phyloP scores from a whole-genome alignment of 2,329 filamentous ascomycete genomes.

The Fusarium piperis region DNA sequence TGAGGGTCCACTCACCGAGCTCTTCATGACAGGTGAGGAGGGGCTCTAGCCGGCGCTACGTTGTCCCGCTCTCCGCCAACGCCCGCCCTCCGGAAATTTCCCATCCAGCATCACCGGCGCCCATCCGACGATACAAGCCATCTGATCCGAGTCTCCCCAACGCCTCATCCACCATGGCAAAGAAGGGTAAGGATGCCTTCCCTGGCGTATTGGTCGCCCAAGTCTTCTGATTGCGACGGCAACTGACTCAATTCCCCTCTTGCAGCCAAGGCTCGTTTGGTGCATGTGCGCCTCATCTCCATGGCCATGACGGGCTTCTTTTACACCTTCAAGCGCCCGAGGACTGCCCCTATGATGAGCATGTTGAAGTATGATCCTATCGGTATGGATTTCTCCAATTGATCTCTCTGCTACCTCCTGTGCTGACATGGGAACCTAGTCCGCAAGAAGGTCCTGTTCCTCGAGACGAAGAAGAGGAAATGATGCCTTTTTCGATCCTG shows the following conservation, averaged over 20 bases:
- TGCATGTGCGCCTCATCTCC: constrained; percentile 92
- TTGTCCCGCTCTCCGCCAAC: constrained; percentile 33
- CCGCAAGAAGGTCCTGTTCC: constrained; percentile 93
- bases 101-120: constrained; percentile 23
- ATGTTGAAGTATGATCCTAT: constrained; percentile 99
- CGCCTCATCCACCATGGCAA: constrained; percentile 38
- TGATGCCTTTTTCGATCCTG: constrained; percentile 40
- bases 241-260: constrained; percentile 17
- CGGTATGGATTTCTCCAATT: constrained; percentile 60
- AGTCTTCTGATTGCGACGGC: background rate
- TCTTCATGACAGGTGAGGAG: background rate
- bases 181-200: constrained; percentile 34
- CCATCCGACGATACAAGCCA: constrained; percentile 23
- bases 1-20: constrained; percentile 11
- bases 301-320: constrained; percentile 99
- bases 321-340: constrained; percentile 87
- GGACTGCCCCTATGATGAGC: constrained; percentile 84
- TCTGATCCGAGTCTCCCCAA: constrained; percentile 13
- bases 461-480: constrained; percentile 88
- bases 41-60: constrained; percentile 20
- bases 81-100: constrained; percentile 38
- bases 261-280: constrained; percentile 87
- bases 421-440: constrained; percentile 62
- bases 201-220: background rate
- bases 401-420: background rate